Evolutionary conservation across 352 stramenopile genomes (phyloP).

Genomic region (Pythium periplocum): DNA sequence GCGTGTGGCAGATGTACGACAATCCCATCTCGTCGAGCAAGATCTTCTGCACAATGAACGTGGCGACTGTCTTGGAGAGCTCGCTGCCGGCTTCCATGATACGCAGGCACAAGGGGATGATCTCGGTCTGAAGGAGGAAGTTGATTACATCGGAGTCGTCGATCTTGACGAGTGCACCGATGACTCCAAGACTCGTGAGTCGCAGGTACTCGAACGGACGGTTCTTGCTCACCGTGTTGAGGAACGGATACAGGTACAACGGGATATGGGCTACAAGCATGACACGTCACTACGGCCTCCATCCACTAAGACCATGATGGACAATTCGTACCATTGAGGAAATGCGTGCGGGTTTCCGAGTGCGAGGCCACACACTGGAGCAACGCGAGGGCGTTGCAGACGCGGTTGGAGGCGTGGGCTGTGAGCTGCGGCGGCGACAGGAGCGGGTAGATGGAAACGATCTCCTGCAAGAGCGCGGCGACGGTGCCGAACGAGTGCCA

Average conservation of each 20-base stretch:
- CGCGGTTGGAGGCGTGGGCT: conserved; percentile 95
- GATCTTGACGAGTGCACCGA: conserved; percentile 99
- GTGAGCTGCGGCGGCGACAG: conserved; percentile 96
- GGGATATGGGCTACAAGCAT: conserved; percentile 89
- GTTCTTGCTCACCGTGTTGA: conserved; percentile 98
- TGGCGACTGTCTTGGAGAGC: conserved; percentile 98
- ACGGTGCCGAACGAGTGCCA: conserved; percentile 98
- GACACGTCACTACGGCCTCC: neutral
- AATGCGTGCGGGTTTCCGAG: conserved; percentile 94
- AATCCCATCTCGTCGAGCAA: conserved; percentile 97
- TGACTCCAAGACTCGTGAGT: conserved; percentile 97
- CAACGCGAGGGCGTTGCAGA: conserved; percentile 98
- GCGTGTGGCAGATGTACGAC: conserved; percentile 98
- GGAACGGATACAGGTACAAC: conserved; percentile 98
- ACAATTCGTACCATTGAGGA: conserved; percentile 84
- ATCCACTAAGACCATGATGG: neutral
- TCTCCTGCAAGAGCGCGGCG: conserved; percentile 96
- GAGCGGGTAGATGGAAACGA: conserved; percentile 98
- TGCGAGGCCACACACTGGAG: conserved; percentile 98
- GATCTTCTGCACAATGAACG: conserved; percentile 99
- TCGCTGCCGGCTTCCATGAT: conserved; percentile 99
- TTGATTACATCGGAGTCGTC: conserved; percentile 99
- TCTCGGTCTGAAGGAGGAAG: conserved; percentile 99
- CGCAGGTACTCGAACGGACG: conserved; percentile 98
- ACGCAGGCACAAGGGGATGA: conserved; percentile 97